Base-by-base conservation (phyloP, 495 filamentous ascomycete species). In the Talaromyces borbonicus region DNA sequence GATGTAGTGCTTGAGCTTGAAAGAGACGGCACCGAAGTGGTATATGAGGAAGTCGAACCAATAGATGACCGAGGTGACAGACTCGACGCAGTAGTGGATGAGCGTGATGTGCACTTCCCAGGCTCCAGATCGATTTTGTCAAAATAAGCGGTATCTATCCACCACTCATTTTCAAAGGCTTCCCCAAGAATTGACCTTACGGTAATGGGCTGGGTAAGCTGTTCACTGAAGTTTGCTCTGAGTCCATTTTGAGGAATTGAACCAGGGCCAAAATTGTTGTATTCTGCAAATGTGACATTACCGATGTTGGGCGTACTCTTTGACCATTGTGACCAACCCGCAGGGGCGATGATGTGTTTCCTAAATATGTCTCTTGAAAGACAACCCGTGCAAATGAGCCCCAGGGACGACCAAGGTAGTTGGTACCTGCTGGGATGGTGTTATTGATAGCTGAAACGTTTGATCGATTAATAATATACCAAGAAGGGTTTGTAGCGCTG, bases 341-440 rank as follows among this genome's bases (percentile, higher is more conserved):
- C 73, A 12, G 59, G 22, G 54, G 83, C 80, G 52, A 87, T 72
- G 37, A 84, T 69, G n/a, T n/a, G 32, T 53, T 56, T 2, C 67
- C 63, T 52, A 85, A 58, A 0, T 56, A 50, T 1, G 73, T 80
- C 32, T 72, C 66, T 56, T 84, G 82, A 54, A 83, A 79, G n/a
- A 80, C 73, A 2, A 84, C 81, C 0, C 79, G 65, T 11, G 81
- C 68, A 44, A 77, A 80, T 15, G 73, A 64, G 3, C 75, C 58
- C 81, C 81, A 86, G 5, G 83, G 83, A 18, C 83, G 70, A 2
- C 83, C 82, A 4, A 86, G 72, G 54, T 81, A 85, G 40, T 73
- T 75, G 8, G 68, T 60, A 0, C 78, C 79, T 1, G 69, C 42
- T 1, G 81, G 63, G 14, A 47, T 60, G 5, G 68, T 58, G 0